Conservation (phyloP, 768 basidiomycete species). For the Boletus reticulatus region DNA sequence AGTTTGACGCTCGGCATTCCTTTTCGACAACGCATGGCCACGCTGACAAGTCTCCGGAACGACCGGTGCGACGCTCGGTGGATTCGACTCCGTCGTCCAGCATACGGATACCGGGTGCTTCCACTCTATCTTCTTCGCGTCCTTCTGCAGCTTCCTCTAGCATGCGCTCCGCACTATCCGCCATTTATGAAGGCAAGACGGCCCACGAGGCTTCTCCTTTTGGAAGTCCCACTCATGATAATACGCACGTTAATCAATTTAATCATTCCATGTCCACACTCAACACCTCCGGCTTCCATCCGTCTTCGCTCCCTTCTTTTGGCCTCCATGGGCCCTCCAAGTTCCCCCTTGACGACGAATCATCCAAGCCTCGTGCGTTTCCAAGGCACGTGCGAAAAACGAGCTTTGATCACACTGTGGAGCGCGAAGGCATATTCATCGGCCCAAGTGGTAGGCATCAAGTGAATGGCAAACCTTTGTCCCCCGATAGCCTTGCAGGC, state of each 20-base stretch:
- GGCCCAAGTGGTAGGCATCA: constrained; percentile 71
- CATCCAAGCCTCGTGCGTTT: constrained; percentile 52
- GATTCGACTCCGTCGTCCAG: constrained; percentile 26
- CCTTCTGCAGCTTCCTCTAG: constrained; percentile 44
- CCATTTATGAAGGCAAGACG: constrained; percentile 45
- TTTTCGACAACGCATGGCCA: constrained; percentile 38
- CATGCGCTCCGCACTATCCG: constrained; percentile 43
- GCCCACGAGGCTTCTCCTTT: constrained; percentile 36
- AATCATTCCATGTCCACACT: constrained; percentile 40
- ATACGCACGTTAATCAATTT: constrained; percentile 32
- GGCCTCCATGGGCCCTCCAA: constrained; percentile 60
- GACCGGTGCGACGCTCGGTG: constrained; percentile 19
- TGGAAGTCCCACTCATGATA: constrained; percentile 34
- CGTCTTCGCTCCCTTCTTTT: constrained; percentile 72
- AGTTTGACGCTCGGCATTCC: constrained; percentile 44
- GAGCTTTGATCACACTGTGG: constrained; percentile 91
- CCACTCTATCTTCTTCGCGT: constrained; percentile 44
- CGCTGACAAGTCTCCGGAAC: constrained; percentile 28
- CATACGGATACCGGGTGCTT: constrained; percentile 41
- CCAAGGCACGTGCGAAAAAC: constrained; percentile 90
- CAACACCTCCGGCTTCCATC: constrained; percentile 52
- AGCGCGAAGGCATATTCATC: constrained; percentile 57
- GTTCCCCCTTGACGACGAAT: constrained; percentile 29
- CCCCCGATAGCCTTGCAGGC: constrained; percentile 61
- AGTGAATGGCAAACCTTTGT: constrained; percentile 72